phyloP scores from a whole-genome alignment of 331 rosid genomes.

The Ulmus americana region DNA sequence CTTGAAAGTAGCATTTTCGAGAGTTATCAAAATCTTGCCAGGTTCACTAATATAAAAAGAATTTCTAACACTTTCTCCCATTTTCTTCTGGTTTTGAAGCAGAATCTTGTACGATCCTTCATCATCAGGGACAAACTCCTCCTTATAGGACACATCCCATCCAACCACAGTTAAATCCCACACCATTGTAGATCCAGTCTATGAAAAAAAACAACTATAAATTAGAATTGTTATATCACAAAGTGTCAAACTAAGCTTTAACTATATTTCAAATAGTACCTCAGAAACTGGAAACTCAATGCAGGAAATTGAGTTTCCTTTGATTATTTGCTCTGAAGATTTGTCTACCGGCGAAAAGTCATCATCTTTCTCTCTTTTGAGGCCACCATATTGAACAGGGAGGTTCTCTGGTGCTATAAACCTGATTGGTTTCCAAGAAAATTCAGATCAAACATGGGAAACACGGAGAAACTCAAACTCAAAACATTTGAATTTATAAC shows the following conservation, averaged over 20 bases:
- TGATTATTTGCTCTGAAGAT: constrained; percentile 36
- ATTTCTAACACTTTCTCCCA: constrained; percentile 56
- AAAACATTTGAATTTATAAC: not conserved
- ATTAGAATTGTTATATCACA: no score
- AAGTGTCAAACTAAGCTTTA: not conserved
- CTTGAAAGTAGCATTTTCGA: constrained; percentile 53
- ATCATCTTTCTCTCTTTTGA: constrained; percentile 53
- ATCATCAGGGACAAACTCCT: constrained; percentile 82
- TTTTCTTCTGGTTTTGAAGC: constrained; percentile 52
- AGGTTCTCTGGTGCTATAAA: constrained; percentile 64
- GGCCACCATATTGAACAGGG: constrained; percentile 73
- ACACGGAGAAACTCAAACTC: not conserved
- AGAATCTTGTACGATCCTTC: constrained; percentile 72
- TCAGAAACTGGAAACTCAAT: constrained; percentile 50
- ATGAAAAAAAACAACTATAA: not conserved
- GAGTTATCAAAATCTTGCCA: constrained; percentile 62
- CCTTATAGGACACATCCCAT: constrained; percentile 81
- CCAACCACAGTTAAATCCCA: constrained; percentile 83
- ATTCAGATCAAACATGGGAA: constrained; percentile 6
- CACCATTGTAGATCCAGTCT: constrained; percentile 64
- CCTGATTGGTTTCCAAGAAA: constrained; percentile 27
- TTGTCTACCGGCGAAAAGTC: constrained; percentile 54
- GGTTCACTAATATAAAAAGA: constrained; percentile 83
- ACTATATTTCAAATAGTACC: constrained; percentile 29
- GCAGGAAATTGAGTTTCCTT: constrained; percentile 29